A percentile compares a stretch with the other conserved stretches of the same genome.
Conservation (phyloP, 495 filamentous ascomycete genomes). For the Penicillium coprophilum region DNA sequence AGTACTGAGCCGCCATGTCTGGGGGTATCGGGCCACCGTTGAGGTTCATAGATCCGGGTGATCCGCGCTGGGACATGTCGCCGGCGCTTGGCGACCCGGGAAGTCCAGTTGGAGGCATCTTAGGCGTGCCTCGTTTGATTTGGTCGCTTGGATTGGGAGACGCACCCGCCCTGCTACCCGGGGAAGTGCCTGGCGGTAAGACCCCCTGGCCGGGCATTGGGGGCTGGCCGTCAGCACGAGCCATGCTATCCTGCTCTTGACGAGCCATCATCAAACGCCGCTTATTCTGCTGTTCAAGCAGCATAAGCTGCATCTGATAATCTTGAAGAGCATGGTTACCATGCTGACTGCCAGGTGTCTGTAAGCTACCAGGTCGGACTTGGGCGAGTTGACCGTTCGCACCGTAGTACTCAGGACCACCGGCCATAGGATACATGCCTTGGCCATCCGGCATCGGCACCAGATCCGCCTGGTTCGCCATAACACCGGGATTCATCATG, state of each 20-base stretch:
- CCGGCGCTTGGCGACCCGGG: slow-evolving; percentile 84
- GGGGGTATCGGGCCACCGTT: slow-evolving; percentile 66
- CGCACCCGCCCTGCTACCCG: slow-evolving; percentile 74
- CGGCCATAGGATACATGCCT: slow-evolving; percentile 48
- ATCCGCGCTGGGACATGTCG: slow-evolving; percentile 74
- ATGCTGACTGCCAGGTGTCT: slow-evolving; percentile 53
- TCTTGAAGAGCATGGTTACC: slow-evolving; percentile 96
- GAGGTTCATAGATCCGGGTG: slow-evolving; percentile 79
- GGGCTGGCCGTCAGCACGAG: slow-evolving; percentile 58
- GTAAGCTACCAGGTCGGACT: slow-evolving; percentile 52
- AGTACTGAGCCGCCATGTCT: slow-evolving; percentile 61
- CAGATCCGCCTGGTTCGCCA: slow-evolving; percentile 75
- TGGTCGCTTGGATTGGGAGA: slow-evolving; percentile 89
- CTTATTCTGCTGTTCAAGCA: slow-evolving; percentile 98
- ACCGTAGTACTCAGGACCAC: slow-evolving; percentile 63
- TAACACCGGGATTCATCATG: slow-evolving; percentile 54
- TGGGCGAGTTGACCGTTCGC: slow-evolving; percentile 58
- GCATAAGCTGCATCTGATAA: slow-evolving; percentile 99
- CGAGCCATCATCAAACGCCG: slow-evolving; percentile 94
- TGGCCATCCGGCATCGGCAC: slow-evolving; percentile 69
- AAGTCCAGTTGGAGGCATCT: slow-evolving; percentile 70
- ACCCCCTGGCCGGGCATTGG: slow-evolving; percentile 56
- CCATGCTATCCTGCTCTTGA: slow-evolving; percentile 86
- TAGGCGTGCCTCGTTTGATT: slow-evolving; percentile 87
- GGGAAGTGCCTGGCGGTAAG: slow-evolving; percentile 70